Percentiles rank a stretch among this genome's conserved stretches.
Conservation (phyloP, 331 rosid genomes). For the Prunus yedoensis region DNA sequence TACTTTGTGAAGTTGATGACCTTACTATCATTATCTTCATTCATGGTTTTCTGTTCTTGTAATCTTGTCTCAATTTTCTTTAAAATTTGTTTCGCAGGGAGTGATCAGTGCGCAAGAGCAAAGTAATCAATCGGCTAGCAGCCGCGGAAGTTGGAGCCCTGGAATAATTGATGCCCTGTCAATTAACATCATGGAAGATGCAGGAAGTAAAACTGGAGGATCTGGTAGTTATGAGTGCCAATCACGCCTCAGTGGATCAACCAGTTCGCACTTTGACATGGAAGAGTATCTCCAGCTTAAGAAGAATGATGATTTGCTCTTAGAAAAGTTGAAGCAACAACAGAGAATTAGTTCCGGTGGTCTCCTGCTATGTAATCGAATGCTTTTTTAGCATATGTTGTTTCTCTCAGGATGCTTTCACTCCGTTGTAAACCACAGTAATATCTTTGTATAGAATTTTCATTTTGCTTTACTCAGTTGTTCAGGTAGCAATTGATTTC, state of each 20-base stretch:
- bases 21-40: not conserved
- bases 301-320: slow-evolving; percentile 54
- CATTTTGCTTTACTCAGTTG: not conserved
- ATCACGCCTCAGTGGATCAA: slow-evolving; percentile 37
- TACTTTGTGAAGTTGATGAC: not conserved
- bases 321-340: slow-evolving; percentile 62
- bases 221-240: slow-evolving; percentile 22
- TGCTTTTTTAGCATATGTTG: slow-evolving; percentile 40
- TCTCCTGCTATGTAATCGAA: slow-evolving; percentile 53
- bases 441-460: slow-evolving; percentile 35
- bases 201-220: slow-evolving; percentile 36
- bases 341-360: slow-evolving; percentile 61
- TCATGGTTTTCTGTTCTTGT: slow-evolving; percentile 11
- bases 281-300: slow-evolving; percentile 63
- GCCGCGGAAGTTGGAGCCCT: slow-evolving; percentile 95
- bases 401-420: not conserved
- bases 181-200: slow-evolving; percentile 44
- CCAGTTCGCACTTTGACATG: slow-evolving; percentile 46
- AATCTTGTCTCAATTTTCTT: not conserved
- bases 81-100: slow-evolving; percentile 44
- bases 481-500: too few relatives aligned
- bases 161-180: slow-evolving; percentile 38
- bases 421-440: not conserved
- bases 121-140: slow-evolving; percentile 55
- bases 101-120: slow-evolving; percentile 29